Evolutionary conservation across 169 alveolate genomes (phyloP).

Genomic region (Cryptosporidium bovis): DNA sequence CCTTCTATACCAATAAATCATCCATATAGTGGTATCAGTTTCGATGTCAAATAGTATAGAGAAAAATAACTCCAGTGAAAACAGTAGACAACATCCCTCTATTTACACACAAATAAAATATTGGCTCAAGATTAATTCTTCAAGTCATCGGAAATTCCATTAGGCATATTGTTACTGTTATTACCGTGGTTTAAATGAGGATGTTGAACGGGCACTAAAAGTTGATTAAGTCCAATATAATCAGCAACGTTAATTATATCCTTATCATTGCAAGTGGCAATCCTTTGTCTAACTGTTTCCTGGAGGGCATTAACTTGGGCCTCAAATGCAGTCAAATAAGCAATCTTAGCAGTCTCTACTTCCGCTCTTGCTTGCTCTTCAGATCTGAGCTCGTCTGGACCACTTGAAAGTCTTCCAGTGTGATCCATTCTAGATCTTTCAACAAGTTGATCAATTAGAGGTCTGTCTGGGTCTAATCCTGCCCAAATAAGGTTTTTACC

Average conservation of each 20-base stretch:
- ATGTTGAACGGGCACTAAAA: conserved; percentile 64
- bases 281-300: conserved; percentile 68
- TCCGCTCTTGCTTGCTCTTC: conserved; percentile 75
- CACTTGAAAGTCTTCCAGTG: conserved; percentile 74
- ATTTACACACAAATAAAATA: too few relatives aligned
- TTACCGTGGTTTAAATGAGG: conserved; percentile 22
- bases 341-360: conserved; percentile 73
- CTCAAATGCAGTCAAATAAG: conserved; percentile 72
- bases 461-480: conserved; percentile 65
- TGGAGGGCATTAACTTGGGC: conserved; percentile 73
- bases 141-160: conserved; percentile 32
- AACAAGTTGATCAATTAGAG: conserved; percentile 67
- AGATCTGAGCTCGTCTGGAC: conserved; percentile 72
- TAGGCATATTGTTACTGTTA: background rate
- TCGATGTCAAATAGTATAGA: too few relatives aligned
- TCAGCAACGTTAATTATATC: conserved; percentile 60
- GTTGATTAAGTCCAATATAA: conserved; percentile 65
- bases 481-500: conserved; percentile 75
- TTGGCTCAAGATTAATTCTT: background rate
- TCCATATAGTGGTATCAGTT: too few relatives aligned
- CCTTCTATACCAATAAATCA: too few relatives aligned
- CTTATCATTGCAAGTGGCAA: conserved; percentile 65
- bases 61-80: too few relatives aligned
- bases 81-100: too few relatives aligned
- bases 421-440: conserved; percentile 75